These are phyloP conservation scores for Anthracocystis walkeri DNA, from an alignment of 1,284 basidiomycete species.

Conservation along the genomic window DNA sequence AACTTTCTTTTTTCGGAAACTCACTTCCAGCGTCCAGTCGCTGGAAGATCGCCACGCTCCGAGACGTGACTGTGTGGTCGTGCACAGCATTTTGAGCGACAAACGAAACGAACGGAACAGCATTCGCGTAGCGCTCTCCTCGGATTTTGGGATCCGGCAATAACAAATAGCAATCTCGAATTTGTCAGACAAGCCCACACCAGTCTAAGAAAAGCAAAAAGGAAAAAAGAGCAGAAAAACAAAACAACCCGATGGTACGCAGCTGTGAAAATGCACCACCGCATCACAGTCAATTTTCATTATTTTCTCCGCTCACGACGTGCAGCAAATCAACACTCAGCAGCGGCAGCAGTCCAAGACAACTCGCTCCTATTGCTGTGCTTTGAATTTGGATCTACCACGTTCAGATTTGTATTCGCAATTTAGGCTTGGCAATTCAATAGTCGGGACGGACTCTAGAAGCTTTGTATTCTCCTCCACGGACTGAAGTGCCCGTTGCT, in stretches of 20 bases:
- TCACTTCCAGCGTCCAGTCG: neutral
- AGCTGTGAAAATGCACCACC: neutral
- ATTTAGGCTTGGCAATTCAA: neutral
- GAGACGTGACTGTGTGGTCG: too few relatives aligned
- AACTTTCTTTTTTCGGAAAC: conserved; percentile 1
- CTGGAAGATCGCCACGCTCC: too few relatives aligned
- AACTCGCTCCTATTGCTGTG: too few relatives aligned
- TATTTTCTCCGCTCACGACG: conserved; percentile 1
- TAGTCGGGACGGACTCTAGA: neutral
- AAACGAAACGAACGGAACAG: too few relatives aligned
- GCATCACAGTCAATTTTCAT: neutral
- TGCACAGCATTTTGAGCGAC: too few relatives aligned
- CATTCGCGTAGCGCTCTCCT: neutral
- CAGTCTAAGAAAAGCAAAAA: neutral
- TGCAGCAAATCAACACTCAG: neutral
- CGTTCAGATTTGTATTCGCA: neutral
- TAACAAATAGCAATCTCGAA: neutral
- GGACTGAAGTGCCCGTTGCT: conserved; percentile 6
- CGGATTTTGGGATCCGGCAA: conserved; percentile 23
- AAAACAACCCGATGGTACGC: neutral
- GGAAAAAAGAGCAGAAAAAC: neutral
- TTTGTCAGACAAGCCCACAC: conserved; percentile 12
- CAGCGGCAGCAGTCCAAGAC: too few relatives aligned
- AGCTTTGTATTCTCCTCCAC: neutral
- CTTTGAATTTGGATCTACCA: neutral